Evolutionary conservation across 2,329 filamentous ascomycete species (phyloP), one percentile per base, ranked within the genome.

Genomic region (Aspergillus amoenus): DNA sequence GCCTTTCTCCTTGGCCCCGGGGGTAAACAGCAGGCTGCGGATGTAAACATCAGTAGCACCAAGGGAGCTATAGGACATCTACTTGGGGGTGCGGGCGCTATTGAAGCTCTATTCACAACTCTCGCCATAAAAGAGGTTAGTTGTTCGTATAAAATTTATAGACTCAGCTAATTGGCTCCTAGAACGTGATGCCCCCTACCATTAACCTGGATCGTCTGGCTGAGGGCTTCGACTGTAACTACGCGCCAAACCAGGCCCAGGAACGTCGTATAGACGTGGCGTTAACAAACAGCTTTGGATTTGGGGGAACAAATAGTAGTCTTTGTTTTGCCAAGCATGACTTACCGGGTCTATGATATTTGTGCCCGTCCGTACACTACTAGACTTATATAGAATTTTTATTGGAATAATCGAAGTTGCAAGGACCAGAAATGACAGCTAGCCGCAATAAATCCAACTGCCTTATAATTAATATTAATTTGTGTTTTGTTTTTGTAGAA

Each of bases 221-320:
- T 43, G 80, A 79, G 56, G 82, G 86, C 4, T 88, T 90, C 53
- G 78, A 86, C 61, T 96, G 93, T 78, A 97, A 97, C 70, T 93
- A 97, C 72, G 87, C 96, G 3, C 85, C 92, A 0, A 80, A 86
- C 4, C 70, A 79, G 45, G 82, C 91, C 0, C 93, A 97, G 73
- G 74, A 88, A 52, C 87, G 85, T 63, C 71, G 80, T 2, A 84
- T 97, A 11, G 78, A 85, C 56, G 88, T 93, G 21, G 90, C 90
- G 5, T 67, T 99, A 57, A 94, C 91, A 3, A 99, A 99, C 69
- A 97, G 93, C 71, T 99, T 99, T 76, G 94, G 94, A 0, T 99
- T 99, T 77, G 94, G 94, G 11, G 94, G 94, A 15, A 97, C 93
- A 1, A 99, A 99, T 77, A 93, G 93, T 42, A 92, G 87, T 53